Base-by-base conservation (phyloP, 2,329 filamentous ascomycete genomes). In the Lasiodiplodia sp. region DNA sequence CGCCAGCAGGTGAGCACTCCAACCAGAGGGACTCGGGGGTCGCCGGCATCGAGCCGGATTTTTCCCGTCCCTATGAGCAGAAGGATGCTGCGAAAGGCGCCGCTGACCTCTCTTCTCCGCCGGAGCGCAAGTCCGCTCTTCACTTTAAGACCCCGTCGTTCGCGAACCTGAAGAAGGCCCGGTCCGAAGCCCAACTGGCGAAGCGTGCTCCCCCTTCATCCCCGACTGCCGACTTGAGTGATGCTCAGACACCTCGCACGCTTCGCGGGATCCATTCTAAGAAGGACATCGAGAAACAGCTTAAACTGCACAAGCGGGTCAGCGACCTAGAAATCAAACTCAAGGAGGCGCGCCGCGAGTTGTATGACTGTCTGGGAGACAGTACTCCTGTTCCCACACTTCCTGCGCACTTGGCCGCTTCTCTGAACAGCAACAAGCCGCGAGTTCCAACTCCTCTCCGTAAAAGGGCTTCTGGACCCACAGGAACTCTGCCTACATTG, bases 311-410 rank as follows among this genome's bases (percentile, higher is more conserved):
- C 51, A 88, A 88, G 77, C 83, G 86, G 65, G 87, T 90, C 37
- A 88, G 86, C 71, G 84, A 89, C 71, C 82, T 90, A 14, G 88
- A 90, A 72, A 75, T 80, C 14, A 88, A 89, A 74, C 82, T 90
- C 37, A 80, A 86, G 18, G 81, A 82, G 44, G 87, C 87, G 10
- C 82, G 86, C 40, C 82, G 82, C 60, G 85, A 90, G 75, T 81
- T 90, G 28, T 79, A 82, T 38, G 79, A 84, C 5, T 80, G 85
- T 49, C 77, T 86, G 18, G 79, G 79, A 12, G 56, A 70, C 38
- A 52, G 31, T 37, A 78, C 79, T 6, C 79, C 81, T 0, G 71
- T 78, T 21, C 81, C 81, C 0, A 74, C 78, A 16, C 62, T 83
- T 37, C 77, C 76, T 23, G 73, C 73, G 55, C 79, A 77, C 40